These are phyloP conservation scores for Ceratopteris richardii DNA, from an alignment of 75 land plant species.

Conservation along the genomic window DNA sequence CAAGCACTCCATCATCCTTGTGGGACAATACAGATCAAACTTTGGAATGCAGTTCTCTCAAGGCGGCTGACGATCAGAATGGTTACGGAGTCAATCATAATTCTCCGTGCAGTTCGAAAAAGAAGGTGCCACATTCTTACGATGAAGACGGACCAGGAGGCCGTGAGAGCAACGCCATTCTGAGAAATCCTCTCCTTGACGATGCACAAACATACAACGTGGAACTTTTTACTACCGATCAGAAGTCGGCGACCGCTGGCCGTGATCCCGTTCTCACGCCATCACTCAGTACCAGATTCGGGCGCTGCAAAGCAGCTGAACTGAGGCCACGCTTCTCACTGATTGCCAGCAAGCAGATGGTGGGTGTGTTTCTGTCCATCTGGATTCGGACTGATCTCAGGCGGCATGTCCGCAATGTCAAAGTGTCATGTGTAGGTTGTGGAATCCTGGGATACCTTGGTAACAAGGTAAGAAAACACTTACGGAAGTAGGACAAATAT, in stretches of 20 bases:
- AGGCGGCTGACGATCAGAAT: not conserved
- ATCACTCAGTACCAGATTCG: not conserved
- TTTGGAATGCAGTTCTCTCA: not conserved
- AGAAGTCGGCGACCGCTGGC: too few relatives aligned
- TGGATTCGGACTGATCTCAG: constrained; percentile 59
- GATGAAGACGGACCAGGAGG: too few relatives aligned
- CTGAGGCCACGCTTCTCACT: constrained; percentile 21
- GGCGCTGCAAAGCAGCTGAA: not conserved
- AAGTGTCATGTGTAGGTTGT: constrained; percentile 67
- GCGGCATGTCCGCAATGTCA: constrained; percentile 40
- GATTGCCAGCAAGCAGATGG: constrained; percentile 91
- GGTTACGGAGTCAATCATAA: not conserved
- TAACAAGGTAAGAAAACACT: constrained; percentile 53
- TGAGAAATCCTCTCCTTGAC: too few relatives aligned
- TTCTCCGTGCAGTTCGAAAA: not conserved
- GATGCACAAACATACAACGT: too few relatives aligned
- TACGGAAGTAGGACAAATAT: not conserved
- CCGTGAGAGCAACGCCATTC: too few relatives aligned
- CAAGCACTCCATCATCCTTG: not conserved
- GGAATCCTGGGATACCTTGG: constrained; percentile 87
- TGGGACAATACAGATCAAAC: not conserved
- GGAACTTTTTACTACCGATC: too few relatives aligned
- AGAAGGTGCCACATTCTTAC: too few relatives aligned
- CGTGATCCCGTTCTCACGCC: not conserved
- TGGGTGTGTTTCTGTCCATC: constrained; percentile 77